These are phyloP conservation scores for Phoenix roebelenii DNA, from an alignment of 176 grass and related monocot species.

Conservation along the genomic window DNA sequence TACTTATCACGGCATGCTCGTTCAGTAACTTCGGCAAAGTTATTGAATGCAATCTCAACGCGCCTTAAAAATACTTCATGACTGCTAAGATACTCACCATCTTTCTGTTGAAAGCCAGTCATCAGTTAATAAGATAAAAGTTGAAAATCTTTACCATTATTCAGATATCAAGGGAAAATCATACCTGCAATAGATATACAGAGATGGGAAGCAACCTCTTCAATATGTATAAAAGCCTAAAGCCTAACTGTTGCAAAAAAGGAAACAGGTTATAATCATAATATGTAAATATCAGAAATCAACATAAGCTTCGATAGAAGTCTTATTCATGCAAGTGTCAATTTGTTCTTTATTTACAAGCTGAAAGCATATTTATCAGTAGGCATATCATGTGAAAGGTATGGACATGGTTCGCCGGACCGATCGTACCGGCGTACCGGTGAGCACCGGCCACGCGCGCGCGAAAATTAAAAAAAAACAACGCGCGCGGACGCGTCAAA, in stretches of 20 bases:
- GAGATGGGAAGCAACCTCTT: conserved; percentile 72
- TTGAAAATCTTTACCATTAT: conserved; percentile 15
- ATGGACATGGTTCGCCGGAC: too few species aligned
- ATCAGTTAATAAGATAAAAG: conserved; percentile 21
- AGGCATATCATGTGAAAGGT: too few species aligned
- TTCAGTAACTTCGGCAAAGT: conserved; percentile 84
- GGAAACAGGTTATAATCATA: not conserved
- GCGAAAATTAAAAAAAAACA: too few species aligned
- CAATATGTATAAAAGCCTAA: conserved; percentile 78
- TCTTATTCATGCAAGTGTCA: too few species aligned
- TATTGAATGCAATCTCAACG: conserved; percentile 55
- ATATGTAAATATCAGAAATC: too few species aligned
- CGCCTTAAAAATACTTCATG: conserved; percentile 80
- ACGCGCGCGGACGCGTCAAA: too few species aligned
- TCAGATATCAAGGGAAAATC: conserved; percentile 19
- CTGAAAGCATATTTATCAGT: too few species aligned
- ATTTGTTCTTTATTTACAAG: too few species aligned
- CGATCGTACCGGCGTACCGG: too few species aligned
- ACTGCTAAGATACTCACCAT: conserved; percentile 61
- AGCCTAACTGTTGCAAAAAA: conserved; percentile 62
- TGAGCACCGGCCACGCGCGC: too few species aligned
- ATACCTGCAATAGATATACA: conserved; percentile 71
- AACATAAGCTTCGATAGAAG: too few species aligned
- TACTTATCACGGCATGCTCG: conserved; percentile 68
- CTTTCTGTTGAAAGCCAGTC: conserved; percentile 54